Base-by-base conservation (phyloP, 208 protist genomes). In the Acanthamoeba lenticulata region DNA sequence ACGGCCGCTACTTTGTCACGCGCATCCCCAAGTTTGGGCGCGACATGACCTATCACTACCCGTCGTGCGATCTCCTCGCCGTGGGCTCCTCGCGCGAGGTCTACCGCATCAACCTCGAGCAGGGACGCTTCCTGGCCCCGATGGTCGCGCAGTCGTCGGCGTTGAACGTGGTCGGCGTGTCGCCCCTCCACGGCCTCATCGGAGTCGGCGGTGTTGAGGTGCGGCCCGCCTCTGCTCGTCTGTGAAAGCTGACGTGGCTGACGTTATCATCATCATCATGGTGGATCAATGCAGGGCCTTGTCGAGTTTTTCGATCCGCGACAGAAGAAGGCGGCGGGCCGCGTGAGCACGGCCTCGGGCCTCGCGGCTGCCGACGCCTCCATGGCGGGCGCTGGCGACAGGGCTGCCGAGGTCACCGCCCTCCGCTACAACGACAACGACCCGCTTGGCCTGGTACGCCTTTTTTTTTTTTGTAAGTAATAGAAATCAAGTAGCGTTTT, bases 1-100 rank as follows among this genome's bases (percentile, higher is more conserved):
- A 94, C 94, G 97, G 97, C 9, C 49, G 29, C 57, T 95, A 98
- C 95, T 96, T 96, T 94, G 65, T 81, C 38, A 96, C 94, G 7
- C 94, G 95, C 60, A 94, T 96, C n/a, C 96, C 95, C 49, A 92
- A 92, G 72, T 83, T 91, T 32, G 95, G 95, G 9, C 95, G 95
- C 27, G 94, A 94, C 60, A 81, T 96, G 36, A 21, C 45, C 62
- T 96, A 96, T 72, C 67, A 96, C 27, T 69, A 55, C 13, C 90
- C 74, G 44, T 94, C 67, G 40, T 95, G 92, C 92, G 95, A 96
- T n/a, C 95, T 96, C 60, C 65, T 95, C 69, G 4, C 93, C 24
- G 72, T 40, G 11, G 95, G 94, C 81, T 92, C 94, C 29, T 52
- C 72, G 27, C 27, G n/a, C 27, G 94, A 96, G 21, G 69, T 96